Evolutionary conservation across 2,329 filamentous ascomycete genomes (phyloP).

Genomic region (Aspergillus caelatus): DNA sequence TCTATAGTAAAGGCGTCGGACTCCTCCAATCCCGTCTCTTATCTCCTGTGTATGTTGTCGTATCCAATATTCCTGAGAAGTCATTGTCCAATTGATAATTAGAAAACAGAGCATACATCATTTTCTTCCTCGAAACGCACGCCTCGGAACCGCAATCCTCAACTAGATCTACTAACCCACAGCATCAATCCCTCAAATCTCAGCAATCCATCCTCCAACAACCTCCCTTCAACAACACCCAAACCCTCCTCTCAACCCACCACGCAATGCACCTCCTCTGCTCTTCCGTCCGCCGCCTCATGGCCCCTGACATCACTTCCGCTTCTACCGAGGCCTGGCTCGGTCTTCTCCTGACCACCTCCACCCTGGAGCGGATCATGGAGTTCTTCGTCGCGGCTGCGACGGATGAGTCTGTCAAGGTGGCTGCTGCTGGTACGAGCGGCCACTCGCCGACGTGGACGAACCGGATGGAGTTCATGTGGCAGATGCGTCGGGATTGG

Average conservation of each 20-base stretch:
- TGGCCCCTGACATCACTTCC: constrained; percentile 28
- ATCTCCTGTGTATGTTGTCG: constrained; percentile 21
- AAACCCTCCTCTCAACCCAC: constrained; percentile 27
- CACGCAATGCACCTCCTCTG: constrained; percentile 31
- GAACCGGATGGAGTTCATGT: constrained; percentile 27
- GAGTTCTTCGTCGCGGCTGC: constrained; percentile 26
- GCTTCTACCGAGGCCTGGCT: constrained; percentile 29
- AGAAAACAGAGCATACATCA: constrained; percentile 24
- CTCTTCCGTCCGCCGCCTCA: constrained; percentile 26
- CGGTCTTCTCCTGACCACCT: constrained; percentile 29
- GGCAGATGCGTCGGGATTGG: constrained; percentile 28
- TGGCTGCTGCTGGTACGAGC: neutral
- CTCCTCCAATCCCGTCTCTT: constrained; percentile 26
- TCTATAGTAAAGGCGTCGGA: constrained; percentile 28
- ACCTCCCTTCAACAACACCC: constrained; percentile 26
- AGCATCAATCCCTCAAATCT: constrained; percentile 11
- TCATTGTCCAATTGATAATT: neutral
- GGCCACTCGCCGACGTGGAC: constrained; percentile 19
- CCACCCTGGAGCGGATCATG: constrained; percentile 28
- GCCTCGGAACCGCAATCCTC: constrained; percentile 5
- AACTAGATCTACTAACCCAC: neutral
- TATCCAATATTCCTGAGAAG: neutral
- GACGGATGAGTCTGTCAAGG: constrained; percentile 17
- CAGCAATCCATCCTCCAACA: constrained; percentile 28
- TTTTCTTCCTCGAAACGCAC: constrained; percentile 28